Base-by-base conservation (phyloP, 495 filamentous ascomycete genomes). In the Pyrenula aspistea region DNA sequence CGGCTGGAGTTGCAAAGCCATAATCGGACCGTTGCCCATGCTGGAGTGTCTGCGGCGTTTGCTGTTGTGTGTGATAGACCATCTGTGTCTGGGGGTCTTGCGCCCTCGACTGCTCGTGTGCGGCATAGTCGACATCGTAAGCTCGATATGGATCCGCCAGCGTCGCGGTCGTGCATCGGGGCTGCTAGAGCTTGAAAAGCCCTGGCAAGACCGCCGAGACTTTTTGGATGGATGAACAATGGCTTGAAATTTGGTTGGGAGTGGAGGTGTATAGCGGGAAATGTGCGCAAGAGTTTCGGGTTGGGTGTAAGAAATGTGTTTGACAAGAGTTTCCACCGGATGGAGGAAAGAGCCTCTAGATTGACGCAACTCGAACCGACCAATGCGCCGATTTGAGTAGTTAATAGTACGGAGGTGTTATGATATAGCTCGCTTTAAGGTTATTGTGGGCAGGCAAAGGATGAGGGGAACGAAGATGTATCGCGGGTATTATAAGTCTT, bases 81-180 rank as follows among this genome's bases (percentile, higher is more conserved):
- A 66, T 53, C 54, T 66, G 65, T 51, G 64, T 58, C 48, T 68
- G 69, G 22, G 60, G 65, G 51, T 64, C 63, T 55, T 69, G 63
- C 42, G 65, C 63, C 57, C 66, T 70, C 59, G 66, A 65, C 58
- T 57, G 62, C 52, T 59, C 68, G 65, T 68, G 66, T 56, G 67
- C 63, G 58, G 70, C 57, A 58, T 67, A 73, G 25, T 68, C 64
- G 60, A 71, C 68, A 55, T 67, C 63, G 63, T 68, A 73, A 62
- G 65, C 67, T 68, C 67, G 63, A 62, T 72, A 76, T 59, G 70
- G 67, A 62, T 72, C 65, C 58, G 67, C 68, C 61, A 73, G 67
- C 65, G 65, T 68, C 60, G 64, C 69, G 62, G 71, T 67, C 71
- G 73, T 71, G 63, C 69, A 71, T 68, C 66, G 62, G 67, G 63